Conservation (phyloP, 2,329 filamentous ascomycete genomes). For the Penicillium griseofulvum region DNA sequence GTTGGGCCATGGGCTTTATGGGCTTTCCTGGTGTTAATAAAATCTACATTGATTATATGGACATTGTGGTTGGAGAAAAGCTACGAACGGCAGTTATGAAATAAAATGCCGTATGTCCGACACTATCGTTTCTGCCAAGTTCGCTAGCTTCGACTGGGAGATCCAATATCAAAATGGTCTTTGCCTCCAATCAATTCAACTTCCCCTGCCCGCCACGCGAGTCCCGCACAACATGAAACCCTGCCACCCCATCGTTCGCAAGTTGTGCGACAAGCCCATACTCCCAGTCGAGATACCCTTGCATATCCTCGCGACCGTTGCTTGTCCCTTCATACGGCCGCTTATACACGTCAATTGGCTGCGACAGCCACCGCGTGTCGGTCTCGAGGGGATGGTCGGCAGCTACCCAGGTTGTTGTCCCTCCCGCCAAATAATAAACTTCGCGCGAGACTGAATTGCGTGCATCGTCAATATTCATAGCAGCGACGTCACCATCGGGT, state of each 20-base stretch:
- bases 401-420: conserved; percentile 28
- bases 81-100: too few species aligned
- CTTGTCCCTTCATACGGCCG: conserved; percentile 33
- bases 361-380: conserved; percentile 28
- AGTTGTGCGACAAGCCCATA: conserved; percentile 31
- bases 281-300: conserved; percentile 35
- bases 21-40: too few species aligned
- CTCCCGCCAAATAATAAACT: conserved; percentile 24
- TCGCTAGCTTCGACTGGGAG: too few species aligned
- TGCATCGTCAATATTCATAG: conserved; percentile 9
- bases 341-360: conserved; percentile 35
- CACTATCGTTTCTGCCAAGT: too few species aligned
- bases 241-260: conserved; percentile 30
- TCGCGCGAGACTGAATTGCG: background rate
- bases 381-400: conserved; percentile 23
- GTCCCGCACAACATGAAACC: conserved; percentile 25
- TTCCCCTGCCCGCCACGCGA: background rate
- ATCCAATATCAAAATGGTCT: too few species aligned
- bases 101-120: too few species aligned
- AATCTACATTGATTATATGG: too few species aligned
- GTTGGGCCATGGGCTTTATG: too few species aligned
- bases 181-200: too few species aligned
- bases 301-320: conserved; percentile 30
- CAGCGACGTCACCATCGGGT: conserved; percentile 13
- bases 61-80: too few species aligned